Percentiles rank a stretch among this genome's conserved stretches.
Conservation (phyloP, 2,329 filamentous ascomycete genomes). For the Claviceps sp. region DNA sequence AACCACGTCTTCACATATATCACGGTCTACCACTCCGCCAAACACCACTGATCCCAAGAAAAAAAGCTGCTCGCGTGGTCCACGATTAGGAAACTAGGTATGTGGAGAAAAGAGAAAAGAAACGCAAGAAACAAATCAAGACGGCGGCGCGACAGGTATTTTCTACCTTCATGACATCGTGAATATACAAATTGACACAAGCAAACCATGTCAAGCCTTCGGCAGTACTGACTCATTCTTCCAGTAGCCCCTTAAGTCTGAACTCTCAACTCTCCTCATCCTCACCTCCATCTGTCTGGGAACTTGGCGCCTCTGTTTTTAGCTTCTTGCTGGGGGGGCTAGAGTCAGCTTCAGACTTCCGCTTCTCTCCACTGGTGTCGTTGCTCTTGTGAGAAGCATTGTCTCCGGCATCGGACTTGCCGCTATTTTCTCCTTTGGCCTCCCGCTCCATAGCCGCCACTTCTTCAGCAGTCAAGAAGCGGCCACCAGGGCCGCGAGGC, state of each 20-base stretch:
- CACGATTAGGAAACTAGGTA: conserved; percentile 3
- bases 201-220: neutral
- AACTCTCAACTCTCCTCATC: conserved; percentile 8
- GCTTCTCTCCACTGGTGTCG: conserved; percentile 35
- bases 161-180: conserved; percentile 23
- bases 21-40: conserved; percentile 1
- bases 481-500: conserved; percentile 82
- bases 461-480: conserved; percentile 93
- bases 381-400: conserved; percentile 12
- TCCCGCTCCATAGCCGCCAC: conserved; percentile 76
- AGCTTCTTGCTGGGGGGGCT: conserved; percentile 42
- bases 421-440: conserved; percentile 26
- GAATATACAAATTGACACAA: conserved; percentile 13
- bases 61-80: conserved; percentile 9
- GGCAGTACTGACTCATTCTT: neutral
- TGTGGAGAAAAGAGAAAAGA: neutral
- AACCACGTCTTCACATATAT: neutral
- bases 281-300: conserved; percentile 28
- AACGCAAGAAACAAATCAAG: conserved; percentile 3
- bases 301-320: conserved; percentile 32
- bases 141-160: conserved; percentile 5
- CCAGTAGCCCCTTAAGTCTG: neutral
- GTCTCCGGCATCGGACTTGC: conserved; percentile 18
- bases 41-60: conserved; percentile 4
- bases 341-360: conserved; percentile 42